Evolutionary conservation across 768 basidiomycete species (phyloP), one percentile per base, ranked within the genome.

Genomic region (Boletellus ananiceps): DNA sequence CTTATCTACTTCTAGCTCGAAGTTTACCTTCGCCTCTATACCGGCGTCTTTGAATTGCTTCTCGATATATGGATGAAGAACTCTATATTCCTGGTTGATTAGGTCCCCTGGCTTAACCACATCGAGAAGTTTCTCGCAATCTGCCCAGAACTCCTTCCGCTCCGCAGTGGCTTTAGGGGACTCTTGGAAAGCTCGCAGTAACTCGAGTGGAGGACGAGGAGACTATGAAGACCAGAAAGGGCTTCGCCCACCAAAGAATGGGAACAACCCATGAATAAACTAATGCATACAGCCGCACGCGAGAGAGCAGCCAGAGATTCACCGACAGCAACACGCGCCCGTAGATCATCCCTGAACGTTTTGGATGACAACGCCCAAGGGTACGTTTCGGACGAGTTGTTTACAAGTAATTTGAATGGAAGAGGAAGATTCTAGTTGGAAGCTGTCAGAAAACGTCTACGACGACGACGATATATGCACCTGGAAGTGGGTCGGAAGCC

Each of bases 231-330:
- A 58, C 35, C 34, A 58, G 39, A 58, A 56, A 8, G 46, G 32
- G 31, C 51, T 54, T 5, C 57, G 52, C 14, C 57, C 57, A 16
- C 57, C 57, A 36, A 58, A 58, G 46, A 51, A 58, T 19, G 55
- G 55, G 31, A 46, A 44, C 4, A 45, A 56, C 5, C 57, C 57
- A 16, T 35, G 47, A 14, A 57, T 34, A 41, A 49, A 57, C 55
- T 54, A 15, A 39, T 12, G 12, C 12, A 31, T 1, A 33, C 9
- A 12, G 25, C 27, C 27, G 33, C 19, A 15, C 5, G 9, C 25
- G 13, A 23, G 34, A 42, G 18, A 7, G 33, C 21, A 16, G 41
- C 4, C 41, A 14, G 15, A 21, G n/a, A 9, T 29, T 29, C 9
- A 25, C 2, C n/a, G 13, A 15, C 15, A n/a, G 14, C 7, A 16